Evolutionary conservation across 148 eudicot genomes (phyloP).

Genomic region (Rhododendron henanense): DNA sequence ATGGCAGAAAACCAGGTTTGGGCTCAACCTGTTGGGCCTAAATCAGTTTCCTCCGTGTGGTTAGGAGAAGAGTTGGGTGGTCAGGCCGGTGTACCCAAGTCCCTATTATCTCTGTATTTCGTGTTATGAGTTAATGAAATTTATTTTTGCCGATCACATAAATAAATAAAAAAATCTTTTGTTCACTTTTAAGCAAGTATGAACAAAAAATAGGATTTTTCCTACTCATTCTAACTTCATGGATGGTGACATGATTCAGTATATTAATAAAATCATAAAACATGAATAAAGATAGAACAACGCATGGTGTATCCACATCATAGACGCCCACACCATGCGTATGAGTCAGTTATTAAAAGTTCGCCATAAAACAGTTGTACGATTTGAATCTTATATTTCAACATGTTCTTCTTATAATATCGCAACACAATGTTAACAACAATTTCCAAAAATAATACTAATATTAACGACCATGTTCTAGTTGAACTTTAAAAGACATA

Average conservation of each 20-base stretch:
- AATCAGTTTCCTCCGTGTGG: too few relatives aligned
- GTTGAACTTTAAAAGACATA: background rate
- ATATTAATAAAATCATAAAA: background rate
- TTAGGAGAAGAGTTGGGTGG: too few relatives aligned
- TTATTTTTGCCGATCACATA: too few relatives aligned
- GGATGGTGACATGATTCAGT: background rate
- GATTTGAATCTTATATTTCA: background rate
- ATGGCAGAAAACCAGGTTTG: background rate
- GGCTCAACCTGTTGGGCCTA: too few relatives aligned
- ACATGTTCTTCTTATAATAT: background rate
- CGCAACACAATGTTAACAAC: background rate
- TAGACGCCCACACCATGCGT: background rate
- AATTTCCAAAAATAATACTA: too few relatives aligned
- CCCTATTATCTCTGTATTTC: too few relatives aligned
- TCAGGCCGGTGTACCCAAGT: too few relatives aligned
- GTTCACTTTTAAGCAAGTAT: background rate
- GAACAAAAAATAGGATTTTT: background rate
- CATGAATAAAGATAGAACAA: background rate
- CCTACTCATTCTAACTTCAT: background rate
- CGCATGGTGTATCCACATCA: background rate
- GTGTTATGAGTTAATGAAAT: too few relatives aligned
- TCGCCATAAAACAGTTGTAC: background rate
- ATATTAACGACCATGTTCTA: background rate
- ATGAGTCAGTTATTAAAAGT: conserved; percentile 1
- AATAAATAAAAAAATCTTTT: too few relatives aligned